Conservation (phyloP, 2,329 filamentous ascomycete genomes). For the Fusarium beomiforme region DNA sequence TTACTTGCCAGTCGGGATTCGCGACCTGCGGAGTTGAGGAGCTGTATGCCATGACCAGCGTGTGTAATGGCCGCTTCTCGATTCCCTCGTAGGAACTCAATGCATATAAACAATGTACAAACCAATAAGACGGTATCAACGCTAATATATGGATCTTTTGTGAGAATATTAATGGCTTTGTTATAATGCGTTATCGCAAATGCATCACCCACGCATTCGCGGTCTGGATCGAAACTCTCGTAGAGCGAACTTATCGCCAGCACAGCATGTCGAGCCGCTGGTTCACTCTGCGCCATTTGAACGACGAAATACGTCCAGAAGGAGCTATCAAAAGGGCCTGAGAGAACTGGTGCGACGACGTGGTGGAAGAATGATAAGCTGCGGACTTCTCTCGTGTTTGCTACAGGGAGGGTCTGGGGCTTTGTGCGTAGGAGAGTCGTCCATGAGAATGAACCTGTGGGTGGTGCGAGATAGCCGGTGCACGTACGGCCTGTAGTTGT, state of each 20-base stretch:
- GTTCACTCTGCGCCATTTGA: constrained; percentile 51
- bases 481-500: constrained; percentile 62
- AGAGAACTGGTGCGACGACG: constrained; percentile 49
- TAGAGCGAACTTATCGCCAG: constrained; percentile 54
- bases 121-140: constrained; percentile 51
- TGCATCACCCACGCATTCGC: not conserved
- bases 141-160: constrained; percentile 31
- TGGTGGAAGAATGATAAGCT: constrained; percentile 52
- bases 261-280: constrained; percentile 51
- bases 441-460: constrained; percentile 47
- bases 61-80: constrained; percentile 49
- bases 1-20: constrained; percentile 48
- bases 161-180: constrained; percentile 49
- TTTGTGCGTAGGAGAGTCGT: constrained; percentile 47
- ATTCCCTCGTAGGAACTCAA: constrained; percentile 55
- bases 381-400: constrained; percentile 44
- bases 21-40: constrained; percentile 44
- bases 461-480: constrained; percentile 61
- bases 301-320: constrained; percentile 55
- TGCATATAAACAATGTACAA: constrained; percentile 56
- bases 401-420: constrained; percentile 32
- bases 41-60: constrained; percentile 50
- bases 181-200: constrained; percentile 55
- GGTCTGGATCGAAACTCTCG: constrained; percentile 44
- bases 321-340: constrained; percentile 49